Base-by-base conservation (phyloP, 495 filamentous ascomycete species). In the Aspergillus heteromorphus region DNA sequence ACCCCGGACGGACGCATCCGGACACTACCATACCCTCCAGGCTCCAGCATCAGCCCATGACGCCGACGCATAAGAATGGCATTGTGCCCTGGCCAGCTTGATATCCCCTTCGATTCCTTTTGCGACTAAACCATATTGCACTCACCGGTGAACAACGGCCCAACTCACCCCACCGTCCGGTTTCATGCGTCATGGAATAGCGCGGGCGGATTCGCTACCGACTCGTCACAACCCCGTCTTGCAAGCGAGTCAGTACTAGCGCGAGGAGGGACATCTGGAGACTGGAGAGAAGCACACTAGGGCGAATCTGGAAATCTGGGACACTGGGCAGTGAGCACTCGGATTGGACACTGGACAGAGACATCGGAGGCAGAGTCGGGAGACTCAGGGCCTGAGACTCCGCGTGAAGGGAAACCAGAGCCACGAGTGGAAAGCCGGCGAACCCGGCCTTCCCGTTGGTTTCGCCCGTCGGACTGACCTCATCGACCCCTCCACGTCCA, bases 381-480 rank as follows among this genome's bases (percentile, higher is more conserved):
- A 47, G 27, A n/a, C 19, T 8, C n/a, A 23, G 23, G 21, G 43
- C 21, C 7, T 27, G 43, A 29, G 29, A n/a, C n/a, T n/a, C n/a
- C n/a, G n/a, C n/a, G 43, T 11, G 16, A 2, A 36, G 55, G 16
- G 6, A 19, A 31, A 4, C 34, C 5, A 14, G 11, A n/a, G 34
- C 34, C 34, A 38, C 34, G 34, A 38, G 11, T 21, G 51, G 34
- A 38, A 49, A 31, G 54, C 62, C 67, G 66, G 64, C 52, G 59
- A 70, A 70, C 56, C 69, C 69, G 69, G 64, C 41, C 51, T 53
- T 59, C 55, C 57, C 58, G 61, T 58, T 56, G 49, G 56, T 49
- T 54, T 51, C 54, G 54, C 43, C 49, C 57, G 54, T 51, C 42
- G n/a, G 42, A 65, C 67, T 72, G 69, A 72, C 69, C 68, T 74